phyloP scores from a whole-genome alignment of 345 rosid species.

The Boechera retrofracta region DNA sequence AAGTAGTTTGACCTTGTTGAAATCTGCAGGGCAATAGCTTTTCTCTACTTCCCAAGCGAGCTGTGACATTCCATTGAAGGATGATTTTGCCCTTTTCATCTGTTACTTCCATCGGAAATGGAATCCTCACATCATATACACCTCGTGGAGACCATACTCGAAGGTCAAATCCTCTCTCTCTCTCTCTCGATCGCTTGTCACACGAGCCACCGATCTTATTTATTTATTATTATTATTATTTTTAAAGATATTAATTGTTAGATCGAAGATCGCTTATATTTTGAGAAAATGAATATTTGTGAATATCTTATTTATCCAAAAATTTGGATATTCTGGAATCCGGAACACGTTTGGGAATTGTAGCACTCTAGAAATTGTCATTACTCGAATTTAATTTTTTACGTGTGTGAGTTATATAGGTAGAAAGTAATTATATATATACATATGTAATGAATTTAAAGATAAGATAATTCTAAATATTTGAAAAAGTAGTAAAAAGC shows the following conservation, averaged over 20 bases:
- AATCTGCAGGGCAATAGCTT: conserved; percentile 55
- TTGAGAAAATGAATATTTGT: neutral
- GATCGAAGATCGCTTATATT: neutral
- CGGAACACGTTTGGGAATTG: neutral
- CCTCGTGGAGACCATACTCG: conserved; percentile 62
- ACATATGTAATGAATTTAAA: no score
- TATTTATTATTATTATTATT: neutral
- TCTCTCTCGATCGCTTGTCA: no score
- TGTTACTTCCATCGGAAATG: conserved; percentile 81
- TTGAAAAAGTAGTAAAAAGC: no score
- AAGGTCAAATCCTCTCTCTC: conserved; percentile 65
- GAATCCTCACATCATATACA: conserved; percentile 75
- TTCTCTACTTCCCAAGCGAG: conserved; percentile 96
- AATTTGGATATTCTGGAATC: neutral
- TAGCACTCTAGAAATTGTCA: neutral
- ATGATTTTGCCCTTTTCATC: conserved; percentile 91
- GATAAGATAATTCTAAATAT: neutral
- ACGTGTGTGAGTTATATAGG: neutral
- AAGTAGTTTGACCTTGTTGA: conserved; percentile 68
- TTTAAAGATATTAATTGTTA: neutral
- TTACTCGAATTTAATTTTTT: neutral
- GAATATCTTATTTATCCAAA: conserved; percentile 15
- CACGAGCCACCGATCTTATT: conserved; percentile 6
- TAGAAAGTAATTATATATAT: no score
- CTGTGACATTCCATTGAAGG: conserved; percentile 92